These are phyloP conservation scores for Plasmopara viticola DNA, from an alignment of 352 stramenopile species.

Conservation along the genomic window DNA sequence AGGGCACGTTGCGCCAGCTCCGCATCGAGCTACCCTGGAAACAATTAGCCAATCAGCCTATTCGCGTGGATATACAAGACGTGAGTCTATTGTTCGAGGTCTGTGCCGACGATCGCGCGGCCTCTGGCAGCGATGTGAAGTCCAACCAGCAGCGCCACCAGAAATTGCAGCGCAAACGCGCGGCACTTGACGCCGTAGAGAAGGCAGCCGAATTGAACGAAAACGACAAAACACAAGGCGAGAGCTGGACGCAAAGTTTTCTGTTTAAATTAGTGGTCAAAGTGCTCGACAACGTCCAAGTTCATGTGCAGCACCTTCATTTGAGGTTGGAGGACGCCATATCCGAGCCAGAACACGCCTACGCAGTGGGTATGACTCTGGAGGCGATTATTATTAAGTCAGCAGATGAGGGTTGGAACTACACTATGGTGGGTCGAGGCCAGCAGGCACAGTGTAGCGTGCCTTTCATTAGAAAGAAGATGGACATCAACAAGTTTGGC, in stretches of 20 bases:
- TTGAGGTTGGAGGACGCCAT: constrained; percentile 60
- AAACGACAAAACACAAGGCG: constrained; percentile 22
- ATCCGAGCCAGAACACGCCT: constrained; percentile 38
- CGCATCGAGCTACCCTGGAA: constrained; percentile 73
- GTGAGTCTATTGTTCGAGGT: constrained; percentile 67
- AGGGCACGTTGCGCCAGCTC: constrained; percentile 68
- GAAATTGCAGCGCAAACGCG: constrained; percentile 63
- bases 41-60: constrained; percentile 65
- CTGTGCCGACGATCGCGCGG: constrained; percentile 23
- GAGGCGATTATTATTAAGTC: constrained; percentile 81
- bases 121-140: constrained; percentile 8
- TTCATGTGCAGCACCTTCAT: constrained; percentile 74
- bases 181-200: constrained; percentile 70
- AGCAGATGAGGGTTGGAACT: constrained; percentile 73
- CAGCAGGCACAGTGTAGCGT: constrained; percentile 7
- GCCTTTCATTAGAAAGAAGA: constrained; percentile 69
- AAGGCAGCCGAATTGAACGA: constrained; percentile 63
- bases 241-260: constrained; percentile 68
- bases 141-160: constrained; percentile 18
- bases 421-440: constrained; percentile 70
- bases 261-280: constrained; percentile 77
- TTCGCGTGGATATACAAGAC: constrained; percentile 72
- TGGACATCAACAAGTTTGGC: constrained; percentile 76
- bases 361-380: constrained; percentile 65
- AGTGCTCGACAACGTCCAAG: constrained; percentile 78